Evolutionary conservation across 495 filamentous ascomycete species (phyloP).

Genomic region (Pseudotulostoma volvatum): DNA sequence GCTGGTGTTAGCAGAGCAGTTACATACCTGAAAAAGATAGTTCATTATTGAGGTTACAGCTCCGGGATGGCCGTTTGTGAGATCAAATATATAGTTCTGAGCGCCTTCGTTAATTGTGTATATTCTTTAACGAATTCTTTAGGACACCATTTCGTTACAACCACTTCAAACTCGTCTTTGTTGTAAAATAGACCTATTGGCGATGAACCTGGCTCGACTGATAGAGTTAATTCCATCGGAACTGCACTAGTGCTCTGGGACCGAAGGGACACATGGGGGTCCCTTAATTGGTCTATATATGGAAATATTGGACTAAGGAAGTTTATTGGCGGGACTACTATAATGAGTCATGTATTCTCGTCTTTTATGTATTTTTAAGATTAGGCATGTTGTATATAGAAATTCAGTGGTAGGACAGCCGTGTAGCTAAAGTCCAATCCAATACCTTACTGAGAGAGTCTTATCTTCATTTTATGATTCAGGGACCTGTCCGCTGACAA

Average conservation of each 20-base stretch:
- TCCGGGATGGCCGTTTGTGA: constrained; percentile 12
- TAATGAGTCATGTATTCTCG: no score
- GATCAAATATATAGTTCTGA: constrained; percentile 6
- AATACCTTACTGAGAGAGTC: no score
- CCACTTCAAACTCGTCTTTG: constrained; percentile 4
- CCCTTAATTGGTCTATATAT: no score
- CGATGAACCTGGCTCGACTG: constrained; percentile 3
- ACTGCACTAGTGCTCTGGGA: neutral
- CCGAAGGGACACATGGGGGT: no score
- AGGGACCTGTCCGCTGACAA: no score
- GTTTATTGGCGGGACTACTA: no score
- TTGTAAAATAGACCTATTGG: constrained; percentile 6
- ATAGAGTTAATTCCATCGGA: constrained; percentile 3
- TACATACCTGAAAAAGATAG: constrained; percentile 1
- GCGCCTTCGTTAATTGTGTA: constrained; percentile 5
- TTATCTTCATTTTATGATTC: no score
- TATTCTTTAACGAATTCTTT: neutral
- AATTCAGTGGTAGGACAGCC: no score
- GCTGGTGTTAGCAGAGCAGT: neutral
- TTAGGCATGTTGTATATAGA: no score
- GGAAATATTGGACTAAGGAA: no score
- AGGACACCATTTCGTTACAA: constrained; percentile 3
- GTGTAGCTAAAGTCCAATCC: no score
- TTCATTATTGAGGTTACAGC: constrained; percentile 5
- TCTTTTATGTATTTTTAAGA: no score